Conservation (phyloP, 257 asterid genomes). For the Gentiana macrophylla region DNA sequence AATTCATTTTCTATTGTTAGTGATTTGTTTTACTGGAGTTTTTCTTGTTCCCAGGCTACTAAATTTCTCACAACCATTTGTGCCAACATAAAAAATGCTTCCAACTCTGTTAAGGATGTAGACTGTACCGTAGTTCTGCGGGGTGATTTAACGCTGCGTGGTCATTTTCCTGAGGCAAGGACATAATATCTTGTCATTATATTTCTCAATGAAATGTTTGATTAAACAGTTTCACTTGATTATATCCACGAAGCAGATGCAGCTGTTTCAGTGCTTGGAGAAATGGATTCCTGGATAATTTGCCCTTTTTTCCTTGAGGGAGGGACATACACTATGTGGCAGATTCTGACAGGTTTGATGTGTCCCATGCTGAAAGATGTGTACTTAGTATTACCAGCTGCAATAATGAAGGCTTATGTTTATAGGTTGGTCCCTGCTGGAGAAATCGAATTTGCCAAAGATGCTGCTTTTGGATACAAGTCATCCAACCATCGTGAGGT, state of each 20-base stretch:
- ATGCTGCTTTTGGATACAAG: slow-evolving; percentile 89
- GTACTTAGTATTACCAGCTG: background rate
- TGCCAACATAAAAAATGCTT: slow-evolving; percentile 62
- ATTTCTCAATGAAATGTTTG: slow-evolving; percentile 14
- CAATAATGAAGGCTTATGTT: slow-evolving; percentile 7
- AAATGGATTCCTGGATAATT: slow-evolving; percentile 93
- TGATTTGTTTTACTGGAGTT: slow-evolving; percentile 7
- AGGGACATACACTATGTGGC: slow-evolving; percentile 95
- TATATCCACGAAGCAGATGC: slow-evolving; percentile 87
- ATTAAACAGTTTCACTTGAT: slow-evolving; percentile 15
- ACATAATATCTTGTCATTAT: background rate
- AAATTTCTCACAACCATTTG: slow-evolving; percentile 70
- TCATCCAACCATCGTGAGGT: slow-evolving; percentile 97
- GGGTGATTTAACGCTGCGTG: slow-evolving; percentile 94
- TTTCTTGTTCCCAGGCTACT: slow-evolving; percentile 49
- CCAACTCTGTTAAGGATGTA: slow-evolving; percentile 38
- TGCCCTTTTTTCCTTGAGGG: slow-evolving; percentile 97
- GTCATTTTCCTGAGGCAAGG: slow-evolving; percentile 98
- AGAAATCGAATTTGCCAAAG: slow-evolving; percentile 95
- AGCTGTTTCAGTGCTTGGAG: slow-evolving; percentile 75
- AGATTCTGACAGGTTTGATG: slow-evolving; percentile 65
- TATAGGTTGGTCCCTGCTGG: slow-evolving; percentile 92
- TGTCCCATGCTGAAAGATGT: background rate
- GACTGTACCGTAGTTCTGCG: slow-evolving; percentile 87
- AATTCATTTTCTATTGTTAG: background rate